Conservation (phyloP, 2,329 filamentous ascomycete genomes). For the Nemania sp. region DNA sequence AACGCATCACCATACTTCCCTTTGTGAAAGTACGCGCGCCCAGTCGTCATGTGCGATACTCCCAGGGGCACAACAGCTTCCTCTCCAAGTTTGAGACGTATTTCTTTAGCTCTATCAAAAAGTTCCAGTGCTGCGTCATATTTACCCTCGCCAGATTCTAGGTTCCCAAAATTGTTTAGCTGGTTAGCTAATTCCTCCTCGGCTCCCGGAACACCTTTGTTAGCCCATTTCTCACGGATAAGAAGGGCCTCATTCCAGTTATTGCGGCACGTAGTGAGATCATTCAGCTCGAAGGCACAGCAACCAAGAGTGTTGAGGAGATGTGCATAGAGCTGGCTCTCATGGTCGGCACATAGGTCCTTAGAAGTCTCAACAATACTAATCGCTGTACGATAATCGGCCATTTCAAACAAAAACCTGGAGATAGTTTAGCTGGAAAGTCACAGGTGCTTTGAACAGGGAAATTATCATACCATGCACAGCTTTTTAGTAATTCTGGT, state of each 20-base stretch:
- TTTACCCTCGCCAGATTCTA: neutral
- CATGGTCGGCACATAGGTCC: neutral
- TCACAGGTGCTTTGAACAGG: no score
- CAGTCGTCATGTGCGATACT: slow-evolving; percentile 6
- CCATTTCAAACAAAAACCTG: slow-evolving; percentile 10
- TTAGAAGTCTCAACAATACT: neutral
- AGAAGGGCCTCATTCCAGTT: neutral
- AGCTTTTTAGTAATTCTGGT: neutral
- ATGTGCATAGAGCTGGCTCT: neutral
- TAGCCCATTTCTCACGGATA: slow-evolving; percentile 1
- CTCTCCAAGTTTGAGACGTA: neutral
- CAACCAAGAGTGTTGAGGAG: slow-evolving; percentile 6
- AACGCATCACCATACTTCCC: neutral
- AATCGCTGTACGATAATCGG: neutral
- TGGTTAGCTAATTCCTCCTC: slow-evolving; percentile 10
- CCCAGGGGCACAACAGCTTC: slow-evolving; percentile 6
- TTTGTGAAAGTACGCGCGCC: slow-evolving; percentile 4
- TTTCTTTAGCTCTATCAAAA: neutral
- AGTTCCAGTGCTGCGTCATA: neutral
- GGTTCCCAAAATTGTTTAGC: slow-evolving; percentile 4
- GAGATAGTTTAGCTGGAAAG: neutral
- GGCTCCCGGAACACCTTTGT: neutral
- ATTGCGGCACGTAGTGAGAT: neutral
- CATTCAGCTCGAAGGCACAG: slow-evolving; percentile 6
- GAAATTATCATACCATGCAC: no score